These are phyloP conservation scores for Cordyceps farinosa DNA, from an alignment of 2,329 filamentous ascomycete species.

Conservation along the genomic window DNA sequence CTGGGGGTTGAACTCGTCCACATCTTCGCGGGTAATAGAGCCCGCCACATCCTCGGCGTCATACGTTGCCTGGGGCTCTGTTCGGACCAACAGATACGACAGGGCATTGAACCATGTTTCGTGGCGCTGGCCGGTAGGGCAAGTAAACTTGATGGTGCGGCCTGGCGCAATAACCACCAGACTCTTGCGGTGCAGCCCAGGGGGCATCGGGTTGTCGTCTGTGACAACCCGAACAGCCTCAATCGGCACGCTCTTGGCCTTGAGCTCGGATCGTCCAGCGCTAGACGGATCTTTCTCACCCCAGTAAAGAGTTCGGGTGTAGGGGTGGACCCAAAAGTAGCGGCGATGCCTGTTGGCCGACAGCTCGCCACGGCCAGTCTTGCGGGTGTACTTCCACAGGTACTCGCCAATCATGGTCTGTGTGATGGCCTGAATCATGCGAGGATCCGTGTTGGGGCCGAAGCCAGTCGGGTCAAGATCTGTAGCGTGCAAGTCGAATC, in stretches of 20 bases:
- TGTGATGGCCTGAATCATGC: slow-evolving; percentile 98
- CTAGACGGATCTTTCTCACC: slow-evolving; percentile 82
- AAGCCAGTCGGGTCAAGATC: slow-evolving; percentile 58
- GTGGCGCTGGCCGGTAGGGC: slow-evolving; percentile 86
- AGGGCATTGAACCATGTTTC: slow-evolving; percentile 99
- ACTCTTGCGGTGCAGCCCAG: slow-evolving; percentile 91
- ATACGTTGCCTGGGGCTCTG: slow-evolving; percentile 59
- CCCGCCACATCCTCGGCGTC: slow-evolving; percentile 58
- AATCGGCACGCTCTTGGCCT: slow-evolving; percentile 86
- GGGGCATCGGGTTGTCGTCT: slow-evolving; percentile 93
- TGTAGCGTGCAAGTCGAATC: slow-evolving; percentile 69
- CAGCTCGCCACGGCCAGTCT: slow-evolving; percentile 81
- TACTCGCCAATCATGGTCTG: slow-evolving; percentile 99
- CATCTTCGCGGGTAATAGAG: slow-evolving; percentile 58
- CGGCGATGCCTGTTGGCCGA: slow-evolving; percentile 87
- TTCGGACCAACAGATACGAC: slow-evolving; percentile 84
- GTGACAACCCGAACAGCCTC: slow-evolving; percentile 88
- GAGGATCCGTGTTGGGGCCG: slow-evolving; percentile 75
- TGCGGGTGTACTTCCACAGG: slow-evolving; percentile 98
- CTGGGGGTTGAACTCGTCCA: slow-evolving; percentile 78
- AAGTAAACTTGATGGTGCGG: slow-evolving; percentile 88
- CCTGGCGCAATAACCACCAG: slow-evolving; percentile 86
- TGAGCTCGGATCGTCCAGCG: slow-evolving; percentile 71
- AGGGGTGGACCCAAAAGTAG: slow-evolving; percentile 99
- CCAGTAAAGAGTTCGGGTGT: slow-evolving; percentile 96